These are phyloP conservation scores for Globisporangium sylvaticum DNA, from an alignment of 352 stramenopile genomes.

Conservation along the genomic window DNA sequence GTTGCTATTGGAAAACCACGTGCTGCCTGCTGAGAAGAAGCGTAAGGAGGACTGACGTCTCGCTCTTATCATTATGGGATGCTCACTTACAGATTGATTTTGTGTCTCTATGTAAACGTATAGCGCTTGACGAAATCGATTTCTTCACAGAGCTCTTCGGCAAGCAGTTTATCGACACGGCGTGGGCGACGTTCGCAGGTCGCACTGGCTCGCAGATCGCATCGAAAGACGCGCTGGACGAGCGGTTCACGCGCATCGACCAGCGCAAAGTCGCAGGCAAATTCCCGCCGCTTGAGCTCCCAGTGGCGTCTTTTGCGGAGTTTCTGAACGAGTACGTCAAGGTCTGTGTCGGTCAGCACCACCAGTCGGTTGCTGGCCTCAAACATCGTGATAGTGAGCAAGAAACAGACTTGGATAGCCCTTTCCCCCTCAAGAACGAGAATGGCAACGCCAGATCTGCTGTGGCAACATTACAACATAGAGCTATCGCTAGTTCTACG, in stretches of 20 bases:
- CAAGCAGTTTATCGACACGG: constrained; percentile 56
- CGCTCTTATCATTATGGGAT: too few species aligned
- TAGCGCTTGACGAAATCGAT: constrained; percentile 53
- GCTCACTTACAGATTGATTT: too few species aligned
- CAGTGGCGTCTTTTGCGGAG: constrained; percentile 45
- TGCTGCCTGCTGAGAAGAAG: not conserved
- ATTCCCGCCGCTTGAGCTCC: constrained; percentile 34
- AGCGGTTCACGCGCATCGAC: constrained; percentile 40
- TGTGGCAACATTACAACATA: not conserved
- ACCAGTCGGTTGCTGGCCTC: not conserved
- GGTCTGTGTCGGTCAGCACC: constrained; percentile 28
- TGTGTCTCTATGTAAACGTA: not conserved
- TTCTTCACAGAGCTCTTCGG: constrained; percentile 51
- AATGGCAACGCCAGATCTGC: not conserved
- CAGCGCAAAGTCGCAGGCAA: constrained; percentile 33
- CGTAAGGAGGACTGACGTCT: too few species aligned
- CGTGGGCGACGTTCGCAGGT: constrained; percentile 42
- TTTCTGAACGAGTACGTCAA: constrained; percentile 58
- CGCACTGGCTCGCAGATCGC: constrained; percentile 29
- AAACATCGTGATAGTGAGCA: not conserved
- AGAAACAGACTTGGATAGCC: constrained; percentile 1
- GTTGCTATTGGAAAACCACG: not conserved
- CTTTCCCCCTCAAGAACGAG: not conserved
- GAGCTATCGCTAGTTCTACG: not conserved
- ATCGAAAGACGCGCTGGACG: constrained; percentile 27